Evolutionary conservation across 352 stramenopile genomes (phyloP).

Genomic region (Phytophthora foliorum): DNA sequence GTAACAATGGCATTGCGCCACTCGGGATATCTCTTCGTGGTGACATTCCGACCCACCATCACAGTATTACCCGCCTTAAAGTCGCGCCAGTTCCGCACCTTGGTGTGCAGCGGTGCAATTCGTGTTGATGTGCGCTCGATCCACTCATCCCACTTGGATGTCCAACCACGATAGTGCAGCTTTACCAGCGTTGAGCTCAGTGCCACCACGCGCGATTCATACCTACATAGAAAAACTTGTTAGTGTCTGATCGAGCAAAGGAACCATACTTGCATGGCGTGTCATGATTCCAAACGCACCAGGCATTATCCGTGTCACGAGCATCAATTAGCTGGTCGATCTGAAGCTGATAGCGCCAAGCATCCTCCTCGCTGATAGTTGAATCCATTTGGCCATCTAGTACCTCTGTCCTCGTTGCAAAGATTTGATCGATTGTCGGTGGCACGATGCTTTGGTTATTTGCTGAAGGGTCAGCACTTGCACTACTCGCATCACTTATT

Average conservation of each 20-base stretch:
- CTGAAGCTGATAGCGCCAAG: slow-evolving; percentile 68
- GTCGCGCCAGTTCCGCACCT: slow-evolving; percentile 71
- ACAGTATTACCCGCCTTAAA: slow-evolving; percentile 61
- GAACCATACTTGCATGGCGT: not conserved
- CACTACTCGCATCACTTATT: slow-evolving; percentile 6
- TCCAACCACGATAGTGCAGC: slow-evolving; percentile 98
- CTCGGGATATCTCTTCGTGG: slow-evolving; percentile 51
- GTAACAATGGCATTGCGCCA: slow-evolving; percentile 68
- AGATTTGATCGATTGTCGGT: slow-evolving; percentile 9
- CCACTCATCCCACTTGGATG: slow-evolving; percentile 97
- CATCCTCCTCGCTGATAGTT: slow-evolving; percentile 34
- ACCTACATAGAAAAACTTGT: slow-evolving; percentile 33
- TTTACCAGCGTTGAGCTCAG: slow-evolving; percentile 74
- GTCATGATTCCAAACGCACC: slow-evolving; percentile 35
- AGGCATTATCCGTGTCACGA: slow-evolving; percentile 74
- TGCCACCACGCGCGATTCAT: slow-evolving; percentile 68
- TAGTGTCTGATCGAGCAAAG: slow-evolving; percentile 1
- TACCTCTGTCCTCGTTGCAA: slow-evolving; percentile 17
- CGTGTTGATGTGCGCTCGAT: slow-evolving; percentile 90
- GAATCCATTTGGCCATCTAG: slow-evolving; percentile 10
- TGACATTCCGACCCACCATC: slow-evolving; percentile 53
- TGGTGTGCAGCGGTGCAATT: slow-evolving; percentile 94
- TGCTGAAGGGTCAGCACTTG: not conserved
- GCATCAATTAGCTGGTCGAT: slow-evolving; percentile 71
- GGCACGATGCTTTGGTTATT: not conserved